Evolutionary conservation across 164 flowering plant genomes (phyloP).

Genomic region (grape (Vitis vinifera)): DNA sequence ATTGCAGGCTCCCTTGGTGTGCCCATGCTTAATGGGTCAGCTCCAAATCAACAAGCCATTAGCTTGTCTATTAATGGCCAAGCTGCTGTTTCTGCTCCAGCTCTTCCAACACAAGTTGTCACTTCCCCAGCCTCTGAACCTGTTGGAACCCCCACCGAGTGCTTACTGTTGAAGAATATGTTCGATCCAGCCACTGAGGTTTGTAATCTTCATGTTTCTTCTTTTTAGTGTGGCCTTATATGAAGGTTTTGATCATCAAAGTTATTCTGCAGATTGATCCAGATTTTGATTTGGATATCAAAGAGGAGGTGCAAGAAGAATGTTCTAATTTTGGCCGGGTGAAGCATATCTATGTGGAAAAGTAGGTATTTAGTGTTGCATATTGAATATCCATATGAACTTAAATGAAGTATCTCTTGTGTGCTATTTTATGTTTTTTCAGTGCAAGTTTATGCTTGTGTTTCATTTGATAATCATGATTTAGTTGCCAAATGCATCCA

Average conservation of each 20-base stretch:
- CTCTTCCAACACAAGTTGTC: slow-evolving; percentile 33
- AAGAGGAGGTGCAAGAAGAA: slow-evolving; percentile 88
- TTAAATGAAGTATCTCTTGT: too few species aligned
- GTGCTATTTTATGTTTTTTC: too few species aligned
- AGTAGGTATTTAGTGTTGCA: slow-evolving; percentile 42
- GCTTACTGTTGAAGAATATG: slow-evolving; percentile 81
- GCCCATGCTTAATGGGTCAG: slow-evolving; percentile 60
- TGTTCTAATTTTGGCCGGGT: slow-evolving; percentile 86
- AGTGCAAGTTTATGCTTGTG: too few species aligned
- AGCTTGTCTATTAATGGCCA: slow-evolving; percentile 47
- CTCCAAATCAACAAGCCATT: slow-evolving; percentile 42
- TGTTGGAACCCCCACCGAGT: slow-evolving; percentile 73
- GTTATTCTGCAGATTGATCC: slow-evolving; percentile 66
- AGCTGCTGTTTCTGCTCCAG: slow-evolving; percentile 39
- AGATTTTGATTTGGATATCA: slow-evolving; percentile 79
- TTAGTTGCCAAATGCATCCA: too few species aligned
- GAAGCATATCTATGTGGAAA: slow-evolving; percentile 78
- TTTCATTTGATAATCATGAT: too few species aligned
- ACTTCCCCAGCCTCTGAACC: slow-evolving; percentile 42
- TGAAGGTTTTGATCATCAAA: not conserved
- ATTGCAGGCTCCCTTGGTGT: slow-evolving; percentile 71
- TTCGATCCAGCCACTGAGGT: slow-evolving; percentile 94
- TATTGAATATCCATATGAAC: not conserved
- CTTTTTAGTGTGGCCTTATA: slow-evolving; percentile 2
- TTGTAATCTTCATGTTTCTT: slow-evolving; percentile 10